phyloP scores from a whole-genome alignment of 805 yeast genomes.

The Candida silvicultrix region DNA sequence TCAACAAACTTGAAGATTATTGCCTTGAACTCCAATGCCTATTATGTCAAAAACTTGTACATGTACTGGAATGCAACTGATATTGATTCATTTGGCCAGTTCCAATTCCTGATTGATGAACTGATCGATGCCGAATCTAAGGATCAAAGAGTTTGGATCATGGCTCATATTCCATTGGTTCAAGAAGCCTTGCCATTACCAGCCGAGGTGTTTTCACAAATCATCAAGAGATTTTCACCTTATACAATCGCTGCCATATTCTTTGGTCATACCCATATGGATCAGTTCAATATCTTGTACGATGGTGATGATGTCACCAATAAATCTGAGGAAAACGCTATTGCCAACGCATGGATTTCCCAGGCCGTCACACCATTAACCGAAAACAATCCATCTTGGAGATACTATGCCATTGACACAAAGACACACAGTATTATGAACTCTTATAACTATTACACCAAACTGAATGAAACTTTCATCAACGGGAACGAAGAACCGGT shows the following conservation, averaged over 20 bases:
- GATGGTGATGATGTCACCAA: conserved; percentile 29
- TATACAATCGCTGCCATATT: conserved; percentile 62
- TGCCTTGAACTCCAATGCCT: conserved; percentile 60
- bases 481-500: conserved; percentile 49
- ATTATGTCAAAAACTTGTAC: conserved; percentile 59
- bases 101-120: conserved; percentile 56
- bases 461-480: conserved; percentile 49
- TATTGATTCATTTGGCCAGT: conserved; percentile 58
- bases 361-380: conserved; percentile 61
- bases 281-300: conserved; percentile 58
- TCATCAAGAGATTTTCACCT: conserved; percentile 63
- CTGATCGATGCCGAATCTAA: conserved; percentile 49
- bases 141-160: conserved; percentile 66
- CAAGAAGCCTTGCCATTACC: conserved; percentile 61
- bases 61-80: conserved; percentile 44
- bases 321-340: conserved; percentile 36
- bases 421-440: conserved; percentile 56
- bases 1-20: conserved; percentile 52
- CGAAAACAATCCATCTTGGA: conserved; percentile 63
- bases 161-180: conserved; percentile 60
- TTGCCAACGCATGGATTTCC: conserved; percentile 57
- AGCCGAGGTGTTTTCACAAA: conserved; percentile 46
- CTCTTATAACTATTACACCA: conserved; percentile 52
- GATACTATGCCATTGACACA: conserved; percentile 62
- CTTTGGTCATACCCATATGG: conserved; percentile 68